phyloP scores from a whole-genome alignment of 805 yeast species.

The Candida ovalis region DNA sequence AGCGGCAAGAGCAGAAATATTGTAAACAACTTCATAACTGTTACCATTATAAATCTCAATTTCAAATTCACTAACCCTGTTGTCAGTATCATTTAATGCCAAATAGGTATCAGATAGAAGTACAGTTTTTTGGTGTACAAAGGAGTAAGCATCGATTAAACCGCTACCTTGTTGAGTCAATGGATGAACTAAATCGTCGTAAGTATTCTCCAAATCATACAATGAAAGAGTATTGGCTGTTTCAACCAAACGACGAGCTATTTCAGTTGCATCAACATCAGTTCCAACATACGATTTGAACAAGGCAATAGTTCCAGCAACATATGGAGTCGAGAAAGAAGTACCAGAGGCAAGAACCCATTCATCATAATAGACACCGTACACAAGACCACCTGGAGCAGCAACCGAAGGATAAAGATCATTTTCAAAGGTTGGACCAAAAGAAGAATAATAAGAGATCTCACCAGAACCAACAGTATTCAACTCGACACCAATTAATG shows the following conservation, averaged over 20 bases:
- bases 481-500: neutral
- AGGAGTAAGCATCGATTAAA: no score
- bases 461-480: constrained; percentile 11
- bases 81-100: neutral
- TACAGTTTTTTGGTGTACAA: neutral
- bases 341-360: constrained; percentile 15
- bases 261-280: constrained; percentile 1
- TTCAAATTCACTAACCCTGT: neutral
- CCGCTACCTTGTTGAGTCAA: neutral
- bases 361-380: constrained; percentile 7
- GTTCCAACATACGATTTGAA: constrained; percentile 7
- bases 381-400: constrained; percentile 20
- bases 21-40: neutral
- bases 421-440: constrained; percentile 21
- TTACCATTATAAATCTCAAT: neutral
- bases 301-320: constrained; percentile 17
- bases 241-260: neutral
- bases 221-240: neutral
- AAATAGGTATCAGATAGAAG: neutral
- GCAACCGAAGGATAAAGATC: constrained; percentile 17
- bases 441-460: constrained; percentile 14
- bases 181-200: neutral
- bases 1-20: neutral
- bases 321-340: constrained; percentile 18
- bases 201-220: neutral